Conservation (phyloP, 345 rosid species). For the Nephelium lappaceum region DNA sequence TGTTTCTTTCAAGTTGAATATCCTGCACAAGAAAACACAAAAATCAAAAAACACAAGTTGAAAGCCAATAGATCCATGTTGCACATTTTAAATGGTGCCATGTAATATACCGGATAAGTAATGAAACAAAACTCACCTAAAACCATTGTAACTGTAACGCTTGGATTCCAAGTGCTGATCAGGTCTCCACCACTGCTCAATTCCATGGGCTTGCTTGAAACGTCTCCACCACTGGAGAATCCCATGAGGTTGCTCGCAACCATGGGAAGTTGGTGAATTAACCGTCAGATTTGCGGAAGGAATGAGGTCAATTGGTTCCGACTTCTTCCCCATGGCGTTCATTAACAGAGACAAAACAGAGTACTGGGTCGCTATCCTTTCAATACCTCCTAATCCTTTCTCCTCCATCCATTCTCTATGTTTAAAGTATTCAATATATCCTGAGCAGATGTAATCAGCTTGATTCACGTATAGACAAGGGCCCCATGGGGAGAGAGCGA, state of each 20-base stretch:
- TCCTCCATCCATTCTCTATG: constrained; percentile 90
- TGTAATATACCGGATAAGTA: too few species aligned
- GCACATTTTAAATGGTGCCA: not conserved
- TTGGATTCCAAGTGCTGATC: constrained; percentile 54
- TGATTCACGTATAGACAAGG: constrained; percentile 67
- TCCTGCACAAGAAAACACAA: not conserved
- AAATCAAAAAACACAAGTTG: not conserved
- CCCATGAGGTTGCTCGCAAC: constrained; percentile 81
- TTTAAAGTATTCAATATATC: constrained; percentile 79
- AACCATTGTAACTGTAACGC: constrained; percentile 51
- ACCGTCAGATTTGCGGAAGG: constrained; percentile 69
- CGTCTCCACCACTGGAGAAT: constrained; percentile 70
- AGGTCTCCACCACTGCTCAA: constrained; percentile 45
- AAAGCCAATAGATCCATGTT: not conserved
- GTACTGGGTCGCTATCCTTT: constrained; percentile 64
- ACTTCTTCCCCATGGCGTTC: constrained; percentile 56
- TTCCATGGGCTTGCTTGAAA: too few species aligned
- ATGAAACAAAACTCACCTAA: not conserved
- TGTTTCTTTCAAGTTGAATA: not conserved
- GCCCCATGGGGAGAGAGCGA: constrained; percentile 58
- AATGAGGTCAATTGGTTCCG: constrained; percentile 72
- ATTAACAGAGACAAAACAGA: constrained; percentile 67
- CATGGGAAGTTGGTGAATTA: constrained; percentile 42
- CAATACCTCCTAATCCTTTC: constrained; percentile 69
- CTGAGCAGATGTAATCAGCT: constrained; percentile 72